These are phyloP conservation scores for Solanum virginianum DNA, from an alignment of 257 asterid genomes.

Conservation along the genomic window DNA sequence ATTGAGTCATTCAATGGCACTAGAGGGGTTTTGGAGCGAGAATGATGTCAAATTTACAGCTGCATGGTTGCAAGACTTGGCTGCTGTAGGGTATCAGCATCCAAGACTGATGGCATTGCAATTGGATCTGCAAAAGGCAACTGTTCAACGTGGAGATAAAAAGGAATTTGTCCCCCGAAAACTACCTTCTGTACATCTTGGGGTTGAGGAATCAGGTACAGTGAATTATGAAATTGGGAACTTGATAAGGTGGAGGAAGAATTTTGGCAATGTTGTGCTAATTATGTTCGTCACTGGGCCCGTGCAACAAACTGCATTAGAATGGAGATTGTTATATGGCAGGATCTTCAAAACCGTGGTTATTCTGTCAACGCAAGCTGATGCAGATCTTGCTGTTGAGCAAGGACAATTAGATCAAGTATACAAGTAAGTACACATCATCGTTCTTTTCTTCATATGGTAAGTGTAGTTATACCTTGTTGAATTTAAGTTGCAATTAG, in stretches of 20 bases:
- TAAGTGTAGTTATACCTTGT: neutral
- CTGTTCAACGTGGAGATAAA: constrained; percentile 63
- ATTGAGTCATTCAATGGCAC: constrained; percentile 80
- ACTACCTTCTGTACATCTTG: constrained; percentile 93
- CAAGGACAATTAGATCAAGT: constrained; percentile 56
- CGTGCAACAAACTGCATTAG: constrained; percentile 88
- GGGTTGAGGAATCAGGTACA: constrained; percentile 74
- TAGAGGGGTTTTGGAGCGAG: constrained; percentile 93
- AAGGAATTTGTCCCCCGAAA: constrained; percentile 85
- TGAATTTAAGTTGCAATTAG: neutral
- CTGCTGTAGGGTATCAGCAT: constrained; percentile 83
- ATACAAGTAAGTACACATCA: constrained; percentile 52
- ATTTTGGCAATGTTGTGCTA: constrained; percentile 80
- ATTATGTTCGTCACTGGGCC: constrained; percentile 80
- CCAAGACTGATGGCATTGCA: constrained; percentile 80
- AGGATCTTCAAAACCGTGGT: constrained; percentile 92
- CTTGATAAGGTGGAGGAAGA: constrained; percentile 84
- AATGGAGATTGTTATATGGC: constrained; percentile 94
- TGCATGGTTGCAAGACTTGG: constrained; percentile 95
- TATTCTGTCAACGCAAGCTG: constrained; percentile 56
- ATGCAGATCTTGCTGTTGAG: constrained; percentile 80
- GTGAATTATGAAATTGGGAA: constrained; percentile 90
- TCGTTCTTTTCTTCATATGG: neutral
- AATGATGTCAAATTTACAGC: constrained; percentile 72
- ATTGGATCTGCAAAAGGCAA: constrained; percentile 67